Base-by-base conservation (phyloP, 345 rosid species). In the Passiflora organensis region DNA sequence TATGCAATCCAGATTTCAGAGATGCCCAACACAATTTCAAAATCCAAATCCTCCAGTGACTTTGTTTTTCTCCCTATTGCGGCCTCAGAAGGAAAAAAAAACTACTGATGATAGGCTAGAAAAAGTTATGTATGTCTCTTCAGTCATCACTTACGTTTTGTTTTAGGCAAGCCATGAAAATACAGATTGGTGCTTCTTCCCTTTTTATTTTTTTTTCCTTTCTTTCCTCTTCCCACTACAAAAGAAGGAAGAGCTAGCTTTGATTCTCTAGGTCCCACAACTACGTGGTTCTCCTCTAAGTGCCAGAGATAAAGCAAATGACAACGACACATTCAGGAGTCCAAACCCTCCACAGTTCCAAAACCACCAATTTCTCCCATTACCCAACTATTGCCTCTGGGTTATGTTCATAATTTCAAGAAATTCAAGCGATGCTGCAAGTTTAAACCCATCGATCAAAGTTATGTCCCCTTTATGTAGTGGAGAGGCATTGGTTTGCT, bases 191-290 rank as follows among this genome's bases (percentile, higher is more conserved):
- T 39, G 14, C 43, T 39, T 39, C 43, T 4, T 13, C 12, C 2
- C 43, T 14, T 39, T 13, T 39, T 10, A 4, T 13, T 47, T 37
- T 14, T 13, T 49, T 43, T 44, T 6, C 20, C 16, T 0, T 43
- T 39, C n/a, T 58, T 11, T 22, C 55, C 49, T 15, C 15, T n/a
- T 28, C n/a, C 70, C 66, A 45, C 66, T 50, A 11, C n/a, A 37
- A 34, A 55, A n/a, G n/a, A 28, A 28, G 12, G 32, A 58, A 51
- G 39, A n/a, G n/a, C n/a, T n/a, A n/a, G 51, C 32, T 37, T 10
- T 44, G 62, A 65, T 71, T 60, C 67, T 28, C n/a, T 19, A 58
- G 66, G 63, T 38, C 62, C 69, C 62, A 28, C 17, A 2, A n/a
- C 12, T 41, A 24, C 55, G 21, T 50, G 63, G 65, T 42, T 64